Base-by-base conservation (phyloP, 2,329 filamentous ascomycete species). In the Fusarium stilboides region DNA sequence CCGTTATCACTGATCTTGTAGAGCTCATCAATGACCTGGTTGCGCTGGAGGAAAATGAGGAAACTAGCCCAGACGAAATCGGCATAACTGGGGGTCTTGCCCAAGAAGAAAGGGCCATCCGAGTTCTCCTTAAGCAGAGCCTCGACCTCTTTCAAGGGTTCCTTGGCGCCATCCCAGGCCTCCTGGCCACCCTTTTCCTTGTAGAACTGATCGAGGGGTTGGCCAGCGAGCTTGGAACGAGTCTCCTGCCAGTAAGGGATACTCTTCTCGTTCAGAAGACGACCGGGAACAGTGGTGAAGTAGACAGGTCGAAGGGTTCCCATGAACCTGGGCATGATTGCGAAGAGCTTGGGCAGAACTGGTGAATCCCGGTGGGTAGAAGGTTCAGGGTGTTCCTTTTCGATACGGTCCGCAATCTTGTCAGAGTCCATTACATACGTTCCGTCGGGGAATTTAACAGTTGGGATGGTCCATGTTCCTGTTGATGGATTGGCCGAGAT, bases 361-460 rank as follows among this genome's bases (percentile, higher is more conserved):
- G 85, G 84, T 0, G 86, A 84, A 69, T 90, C 85, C 4, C 92
- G 80, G 65, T 86, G 84, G 3, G 92, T 75, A 0, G 86, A 80
- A 0, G 89, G 90, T 22, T 81, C 77, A 0, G 91, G 90, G 67
- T 91, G 81, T 1, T 80, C 78, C 54, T 83, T 79, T 73, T 93
- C 90, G 34, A 94, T 81, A 19, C 81, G 81, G 15, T 79, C 69
- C 15, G 86, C 88, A 66, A 94, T 93, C 43, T 79, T 78, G 65
- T 79, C 81, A 2, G 88, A 91, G 74, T 93, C 90, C 86, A 89
- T 91, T 10, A 91, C 69, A 72, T 87, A 89, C 1, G 76, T 85
- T 19, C 87, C 88, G 47, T 89, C 84, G 0, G 85, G 82, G 45
- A 89, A 81, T 17, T 77, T 80, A 66, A 91, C 80, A 2, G 87